phyloP scores from a whole-genome alignment of 2,329 filamentous ascomycete species.

The Colletotrichum sp. region DNA sequence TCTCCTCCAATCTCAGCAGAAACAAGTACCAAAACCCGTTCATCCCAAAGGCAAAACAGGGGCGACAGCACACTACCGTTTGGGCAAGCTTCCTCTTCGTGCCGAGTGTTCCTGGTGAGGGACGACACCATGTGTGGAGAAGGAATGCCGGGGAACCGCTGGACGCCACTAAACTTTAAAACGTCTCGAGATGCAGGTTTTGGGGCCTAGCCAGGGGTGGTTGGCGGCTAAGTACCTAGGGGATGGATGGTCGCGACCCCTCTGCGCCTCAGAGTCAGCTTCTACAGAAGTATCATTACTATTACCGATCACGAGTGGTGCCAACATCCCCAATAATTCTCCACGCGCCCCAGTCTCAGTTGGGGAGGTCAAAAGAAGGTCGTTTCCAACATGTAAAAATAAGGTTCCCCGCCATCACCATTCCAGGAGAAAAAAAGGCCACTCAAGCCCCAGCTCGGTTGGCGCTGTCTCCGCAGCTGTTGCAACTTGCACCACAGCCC shows the following conservation, averaged over 20 bases:
- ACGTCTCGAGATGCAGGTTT: slow-evolving; percentile 10
- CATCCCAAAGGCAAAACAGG: not conserved
- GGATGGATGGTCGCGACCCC: not conserved
- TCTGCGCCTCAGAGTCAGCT: not conserved
- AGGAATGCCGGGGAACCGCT: not conserved
- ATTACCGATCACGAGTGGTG: not conserved
- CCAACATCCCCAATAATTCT: not conserved
- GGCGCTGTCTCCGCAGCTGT: not conserved
- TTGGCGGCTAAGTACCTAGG: not conserved
- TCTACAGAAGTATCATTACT: rapidly evolving
- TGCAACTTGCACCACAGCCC: not conserved
- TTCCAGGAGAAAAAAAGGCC: not conserved
- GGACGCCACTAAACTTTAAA: slow-evolving; percentile 11
- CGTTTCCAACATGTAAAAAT: not conserved
- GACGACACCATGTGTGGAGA: not conserved
- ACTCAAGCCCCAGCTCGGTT: not conserved
- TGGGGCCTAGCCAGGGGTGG: not conserved
- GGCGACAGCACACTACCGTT: not conserved
- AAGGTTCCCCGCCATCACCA: not conserved
- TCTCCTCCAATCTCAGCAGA: not conserved
- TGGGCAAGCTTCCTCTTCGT: not conserved
- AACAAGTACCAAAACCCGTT: not conserved
- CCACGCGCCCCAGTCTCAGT: not conserved
- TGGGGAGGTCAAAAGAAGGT: not conserved
- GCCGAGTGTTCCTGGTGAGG: not conserved